Evolutionary conservation across 116 monocot genomes (phyloP), one percentile per base, ranked within the genome.

Genomic region (Cymodocea nodosa): DNA sequence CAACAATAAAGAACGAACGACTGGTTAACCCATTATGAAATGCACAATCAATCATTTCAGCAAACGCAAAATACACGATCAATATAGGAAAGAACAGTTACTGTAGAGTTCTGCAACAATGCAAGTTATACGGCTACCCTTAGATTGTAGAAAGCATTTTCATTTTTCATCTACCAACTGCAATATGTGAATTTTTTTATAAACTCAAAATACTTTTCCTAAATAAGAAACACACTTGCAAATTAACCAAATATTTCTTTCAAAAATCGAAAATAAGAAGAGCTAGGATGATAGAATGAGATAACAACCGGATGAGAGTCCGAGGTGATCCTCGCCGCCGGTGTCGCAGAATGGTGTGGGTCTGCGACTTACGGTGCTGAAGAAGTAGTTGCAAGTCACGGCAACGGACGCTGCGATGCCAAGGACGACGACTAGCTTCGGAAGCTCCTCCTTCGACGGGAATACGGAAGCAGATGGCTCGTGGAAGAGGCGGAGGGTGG

Each of bases 261-360:
- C 15, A 17, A 62, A 62, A 36, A 9, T 22, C 17, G 15, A 7
- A 36, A 35, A 17, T 35, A n/a, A 18, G 20, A 65, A 65, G 13
- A 64, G 5, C 0, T 24, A 48, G 48, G 58, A 16, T 14, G 40
- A 50, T 24, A 10, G 44, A 8, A 44, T 0, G 44, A 44, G 44
- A 44, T 10, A 44, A 44, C 44, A 62, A 88, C 73, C 79, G 12
- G 68, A 60, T 10, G 15, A 65, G 22, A 66, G 49, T 1, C 50
- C 24, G 11, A 65, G 30, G 23, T 13, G 0, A 65, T 65, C 50
- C 0, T 40, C 66, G 2, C 50, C 70, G 5, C 51, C 72, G 67
- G 74, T 76, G 66, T 94, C 84, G 71, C 94, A 94, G 78, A 89
- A 94, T 17, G 94, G 77, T 19, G 61, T 74, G 20, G 82, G 74